phyloP scores from a whole-genome alignment of 305 asterid species.

The Plantago coronopus region DNA sequence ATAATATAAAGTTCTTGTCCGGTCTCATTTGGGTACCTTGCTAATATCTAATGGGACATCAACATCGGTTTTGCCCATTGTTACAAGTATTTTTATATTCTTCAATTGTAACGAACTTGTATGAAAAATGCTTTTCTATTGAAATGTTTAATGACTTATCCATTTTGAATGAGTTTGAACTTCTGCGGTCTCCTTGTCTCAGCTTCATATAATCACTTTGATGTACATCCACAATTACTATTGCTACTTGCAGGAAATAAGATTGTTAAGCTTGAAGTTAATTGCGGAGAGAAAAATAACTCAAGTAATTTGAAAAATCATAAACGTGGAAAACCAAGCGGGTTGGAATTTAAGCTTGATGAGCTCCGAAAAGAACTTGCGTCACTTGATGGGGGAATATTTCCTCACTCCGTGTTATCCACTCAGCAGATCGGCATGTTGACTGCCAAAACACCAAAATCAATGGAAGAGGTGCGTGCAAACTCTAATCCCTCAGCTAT shows the following conservation, averaged over 20 bases:
- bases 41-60: too few species aligned
- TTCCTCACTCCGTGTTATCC: conserved; percentile 86
- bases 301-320: conserved; percentile 37
- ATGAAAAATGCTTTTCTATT: too few species aligned
- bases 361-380: conserved; percentile 86
- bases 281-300: conserved; percentile 35
- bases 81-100: too few species aligned
- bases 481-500: background rate
- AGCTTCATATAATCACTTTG: too few species aligned
- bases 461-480: conserved; percentile 72
- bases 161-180: too few species aligned
- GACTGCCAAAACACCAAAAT: conserved; percentile 52
- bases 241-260: conserved; percentile 55
- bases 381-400: conserved; percentile 66
- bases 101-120: too few species aligned
- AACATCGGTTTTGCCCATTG: too few species aligned
- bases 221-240: background rate
- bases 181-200: too few species aligned
- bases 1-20: too few species aligned
- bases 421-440: conserved; percentile 66
- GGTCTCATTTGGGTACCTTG: too few species aligned
- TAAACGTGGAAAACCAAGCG: conserved; percentile 60
- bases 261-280: conserved; percentile 56
- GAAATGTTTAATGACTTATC: too few species aligned
- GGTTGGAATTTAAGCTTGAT: conserved; percentile 62